These are phyloP conservation scores for Monosporascus cannonballus DNA, from an alignment of 2,329 filamentous ascomycete species.

Conservation along the genomic window DNA sequence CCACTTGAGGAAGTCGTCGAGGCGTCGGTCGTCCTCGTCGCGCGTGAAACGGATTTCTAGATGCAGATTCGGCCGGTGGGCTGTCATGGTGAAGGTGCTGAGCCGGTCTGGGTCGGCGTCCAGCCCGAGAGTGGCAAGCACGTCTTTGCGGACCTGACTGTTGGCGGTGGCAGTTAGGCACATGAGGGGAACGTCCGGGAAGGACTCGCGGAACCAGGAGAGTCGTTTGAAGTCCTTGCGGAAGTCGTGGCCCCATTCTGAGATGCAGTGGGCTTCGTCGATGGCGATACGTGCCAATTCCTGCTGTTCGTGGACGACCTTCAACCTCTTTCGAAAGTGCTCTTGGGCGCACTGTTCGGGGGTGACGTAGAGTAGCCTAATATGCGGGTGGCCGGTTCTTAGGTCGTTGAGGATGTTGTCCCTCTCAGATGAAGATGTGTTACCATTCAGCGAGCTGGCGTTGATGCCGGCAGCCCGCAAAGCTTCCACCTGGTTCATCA, in stretches of 20 bases:
- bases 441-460: constrained; percentile 83
- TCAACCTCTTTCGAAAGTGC: constrained; percentile 68
- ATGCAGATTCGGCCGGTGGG: constrained; percentile 78
- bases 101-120: constrained; percentile 52
- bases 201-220: constrained; percentile 75
- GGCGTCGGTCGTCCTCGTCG: constrained; percentile 66
- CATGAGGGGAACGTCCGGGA: constrained; percentile 83
- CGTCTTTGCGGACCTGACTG: constrained; percentile 70
- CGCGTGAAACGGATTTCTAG: constrained; percentile 81
- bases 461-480: constrained; percentile 68
- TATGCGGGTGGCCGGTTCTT: constrained; percentile 78
- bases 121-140: constrained; percentile 69
- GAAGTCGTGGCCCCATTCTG: constrained; percentile 97
- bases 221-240: constrained; percentile 86
- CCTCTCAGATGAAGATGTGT: constrained; percentile 60
- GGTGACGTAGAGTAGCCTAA: constrained; percentile 83
- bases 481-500: constrained; percentile 91
- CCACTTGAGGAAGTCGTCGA: constrained; percentile 71
- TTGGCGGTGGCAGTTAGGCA: constrained; percentile 92
- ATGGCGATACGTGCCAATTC: constrained; percentile 86
- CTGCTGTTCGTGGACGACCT: constrained; percentile 68
- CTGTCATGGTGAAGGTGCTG: constrained; percentile 75
- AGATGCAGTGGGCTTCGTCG: constrained; percentile 95
- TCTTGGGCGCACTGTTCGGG: constrained; percentile 79
- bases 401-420: constrained; percentile 72